A percentile compares a stretch with the other conserved stretches of the same genome.
These are phyloP conservation scores for Zymoseptoria pseudotritici DNA, from an alignment of 2,329 filamentous ascomycete genomes.

Conservation along the genomic window DNA sequence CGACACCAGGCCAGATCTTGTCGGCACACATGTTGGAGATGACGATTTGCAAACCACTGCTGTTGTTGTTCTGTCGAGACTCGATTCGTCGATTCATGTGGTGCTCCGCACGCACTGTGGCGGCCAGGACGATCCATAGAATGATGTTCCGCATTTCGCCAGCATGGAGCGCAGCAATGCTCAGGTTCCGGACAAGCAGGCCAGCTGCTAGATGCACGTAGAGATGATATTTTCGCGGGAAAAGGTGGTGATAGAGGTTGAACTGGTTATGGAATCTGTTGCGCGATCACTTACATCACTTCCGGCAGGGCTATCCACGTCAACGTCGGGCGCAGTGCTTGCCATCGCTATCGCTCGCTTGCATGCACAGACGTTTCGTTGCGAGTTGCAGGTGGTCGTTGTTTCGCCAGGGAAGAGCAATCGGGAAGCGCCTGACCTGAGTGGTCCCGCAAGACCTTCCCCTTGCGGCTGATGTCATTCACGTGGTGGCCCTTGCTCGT, in stretches of 20 bases:
- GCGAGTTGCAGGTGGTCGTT: neutral
- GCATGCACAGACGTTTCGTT: neutral
- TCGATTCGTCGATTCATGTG: conserved; percentile 27
- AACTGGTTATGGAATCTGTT: neutral
- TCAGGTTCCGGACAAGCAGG: neutral
- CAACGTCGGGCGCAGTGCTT: neutral
- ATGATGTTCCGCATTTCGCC: neutral
- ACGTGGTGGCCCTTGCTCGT: neutral
- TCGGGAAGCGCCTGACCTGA: neutral
- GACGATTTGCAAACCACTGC: conserved; percentile 46
- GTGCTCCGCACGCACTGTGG: conserved; percentile 28
- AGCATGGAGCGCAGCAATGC: neutral
- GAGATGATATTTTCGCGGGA: neutral
- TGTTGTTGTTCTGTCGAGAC: conserved; percentile 18
- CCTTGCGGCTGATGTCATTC: neutral
- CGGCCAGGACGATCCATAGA: neutral
- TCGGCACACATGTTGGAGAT: conserved; percentile 66
- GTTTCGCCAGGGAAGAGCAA: neutral
- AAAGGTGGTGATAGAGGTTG: neutral
- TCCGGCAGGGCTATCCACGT: neutral
- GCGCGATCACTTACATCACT: neutral
- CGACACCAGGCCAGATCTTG: conserved; percentile 68
- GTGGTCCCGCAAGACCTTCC: too few species aligned
- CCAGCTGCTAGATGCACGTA: neutral
- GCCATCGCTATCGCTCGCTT: neutral